Evolutionary conservation across 1,139 yeast genomes (phyloP).

Genomic region (Blastobotrys proliferans): DNA sequence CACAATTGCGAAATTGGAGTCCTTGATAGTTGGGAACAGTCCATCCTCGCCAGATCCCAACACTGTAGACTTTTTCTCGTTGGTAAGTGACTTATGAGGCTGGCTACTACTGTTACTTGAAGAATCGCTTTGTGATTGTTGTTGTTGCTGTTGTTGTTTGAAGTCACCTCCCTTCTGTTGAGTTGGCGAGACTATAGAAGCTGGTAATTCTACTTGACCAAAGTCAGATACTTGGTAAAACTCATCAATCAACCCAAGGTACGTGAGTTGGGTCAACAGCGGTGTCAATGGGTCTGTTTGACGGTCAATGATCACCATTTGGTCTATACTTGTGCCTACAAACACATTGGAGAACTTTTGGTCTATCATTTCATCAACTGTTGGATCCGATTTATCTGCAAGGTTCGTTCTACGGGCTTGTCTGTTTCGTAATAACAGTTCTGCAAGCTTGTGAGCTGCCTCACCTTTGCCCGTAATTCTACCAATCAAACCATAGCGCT

Average conservation of each 20-base stretch:
- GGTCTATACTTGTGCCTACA: conserved; percentile 36
- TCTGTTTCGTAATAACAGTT: conserved; percentile 29
- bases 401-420: conserved; percentile 25
- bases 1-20: conserved; percentile 73
- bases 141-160: no score
- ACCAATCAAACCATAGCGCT: conserved; percentile 36
- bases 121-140: conserved; percentile 1
- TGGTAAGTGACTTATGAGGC: background rate
- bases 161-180: background rate
- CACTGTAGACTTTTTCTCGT: conserved; percentile 13
- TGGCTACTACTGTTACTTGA: background rate
- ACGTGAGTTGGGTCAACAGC: conserved; percentile 70
- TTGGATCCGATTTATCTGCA: conserved; percentile 15
- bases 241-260: conserved; percentile 80
- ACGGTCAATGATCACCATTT: conserved; percentile 71
- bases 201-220: conserved; percentile 43
- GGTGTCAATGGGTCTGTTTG: conserved; percentile 70
- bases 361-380: conserved; percentile 20
- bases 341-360: conserved; percentile 32
- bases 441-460: conserved; percentile 41
- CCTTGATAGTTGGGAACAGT: conserved; percentile 50
- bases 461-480: conserved; percentile 48
- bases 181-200: conserved; percentile 27
- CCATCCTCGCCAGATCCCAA: conserved; percentile 13
- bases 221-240: conserved; percentile 49